Evolutionary conservation across 495 filamentous ascomycete genomes (phyloP).

Genomic region (Rhizodiscina lignyota): DNA sequence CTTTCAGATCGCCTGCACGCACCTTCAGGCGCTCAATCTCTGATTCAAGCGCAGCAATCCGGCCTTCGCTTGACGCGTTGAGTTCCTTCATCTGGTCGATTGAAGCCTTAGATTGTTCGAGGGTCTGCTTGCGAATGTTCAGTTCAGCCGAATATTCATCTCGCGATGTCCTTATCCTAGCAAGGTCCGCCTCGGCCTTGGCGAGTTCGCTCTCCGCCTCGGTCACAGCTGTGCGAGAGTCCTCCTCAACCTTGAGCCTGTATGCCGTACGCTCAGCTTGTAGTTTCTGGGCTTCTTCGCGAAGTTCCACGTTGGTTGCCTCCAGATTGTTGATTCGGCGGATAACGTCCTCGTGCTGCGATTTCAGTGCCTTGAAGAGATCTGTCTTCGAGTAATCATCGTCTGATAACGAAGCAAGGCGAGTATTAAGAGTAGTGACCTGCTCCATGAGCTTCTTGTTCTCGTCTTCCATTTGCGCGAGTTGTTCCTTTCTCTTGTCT

Average conservation of each 20-base stretch:
- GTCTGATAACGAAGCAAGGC: slow-evolving; percentile 57
- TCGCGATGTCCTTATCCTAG: slow-evolving; percentile 61
- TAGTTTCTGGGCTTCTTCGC: slow-evolving; percentile 68
- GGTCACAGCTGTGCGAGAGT: slow-evolving; percentile 46
- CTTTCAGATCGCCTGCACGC: slow-evolving; percentile 26
- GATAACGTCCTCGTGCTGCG: slow-evolving; percentile 81
- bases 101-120: slow-evolving; percentile 57
- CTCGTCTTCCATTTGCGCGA: slow-evolving; percentile 60
- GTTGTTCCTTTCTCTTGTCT: slow-evolving; percentile 71
- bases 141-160: slow-evolving; percentile 75
- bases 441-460: slow-evolving; percentile 66
- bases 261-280: slow-evolving; percentile 74
- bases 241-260: slow-evolving; percentile 60
- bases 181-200: slow-evolving; percentile 67
- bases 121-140: slow-evolving; percentile 57
- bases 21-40: slow-evolving; percentile 57
- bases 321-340: slow-evolving; percentile 84
- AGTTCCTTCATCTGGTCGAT: slow-evolving; percentile 61
- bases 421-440: slow-evolving; percentile 51
- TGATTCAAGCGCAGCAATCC: slow-evolving; percentile 63
- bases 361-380: slow-evolving; percentile 78
- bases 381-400: slow-evolving; percentile 89
- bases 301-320: slow-evolving; percentile 68
- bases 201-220: slow-evolving; percentile 71
- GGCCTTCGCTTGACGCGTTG: slow-evolving; percentile 51